Conservation (phyloP, 768 basidiomycete species). For the Trametes meyenii region DNA sequence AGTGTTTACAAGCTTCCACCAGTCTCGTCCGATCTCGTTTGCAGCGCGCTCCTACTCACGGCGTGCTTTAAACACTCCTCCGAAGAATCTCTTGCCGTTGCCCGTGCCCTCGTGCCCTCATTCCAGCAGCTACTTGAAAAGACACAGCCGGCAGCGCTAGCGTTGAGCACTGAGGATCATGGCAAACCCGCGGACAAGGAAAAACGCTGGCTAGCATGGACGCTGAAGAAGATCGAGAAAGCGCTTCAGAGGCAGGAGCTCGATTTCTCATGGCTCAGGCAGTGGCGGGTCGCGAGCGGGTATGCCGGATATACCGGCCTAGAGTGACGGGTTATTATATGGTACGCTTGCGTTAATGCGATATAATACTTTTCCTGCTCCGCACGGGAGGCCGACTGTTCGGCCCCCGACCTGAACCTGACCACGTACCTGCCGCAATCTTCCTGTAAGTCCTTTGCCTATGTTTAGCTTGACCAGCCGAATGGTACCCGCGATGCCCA, state of each 20-base stretch:
- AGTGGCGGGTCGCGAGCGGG: slow-evolving; percentile 33
- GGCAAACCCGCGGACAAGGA: slow-evolving; percentile 32
- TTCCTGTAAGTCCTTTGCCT: too few relatives aligned
- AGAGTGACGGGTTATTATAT: slow-evolving; percentile 1
- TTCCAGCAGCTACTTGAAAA: slow-evolving; percentile 39
- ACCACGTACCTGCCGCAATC: too few relatives aligned
- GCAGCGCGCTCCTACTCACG: slow-evolving; percentile 56
- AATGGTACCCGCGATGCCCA: too few relatives aligned
- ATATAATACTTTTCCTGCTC: background rate
- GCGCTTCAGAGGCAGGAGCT: slow-evolving; percentile 35
- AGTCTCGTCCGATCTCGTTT: slow-evolving; percentile 56
- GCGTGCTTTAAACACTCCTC: slow-evolving; percentile 54
- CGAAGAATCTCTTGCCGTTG: slow-evolving; percentile 41
- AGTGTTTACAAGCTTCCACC: slow-evolving; percentile 56
- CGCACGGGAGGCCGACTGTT: too few relatives aligned
- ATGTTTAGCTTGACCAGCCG: too few relatives aligned
- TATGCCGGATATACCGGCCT: slow-evolving; percentile 18
- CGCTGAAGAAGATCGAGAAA: slow-evolving; percentile 40
- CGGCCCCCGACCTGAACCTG: too few relatives aligned
- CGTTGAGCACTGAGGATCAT: slow-evolving; percentile 17
- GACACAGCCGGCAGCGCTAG: slow-evolving; percentile 21
- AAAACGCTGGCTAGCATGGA: slow-evolving; percentile 41
- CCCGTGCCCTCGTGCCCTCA: slow-evolving; percentile 44
- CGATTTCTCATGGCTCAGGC: slow-evolving; percentile 31
- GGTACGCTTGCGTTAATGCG: slow-evolving; percentile 12